These are phyloP conservation scores for Punctularia strigosozonata DNA, from an alignment of 768 basidiomycete genomes.

Conservation along the genomic window DNA sequence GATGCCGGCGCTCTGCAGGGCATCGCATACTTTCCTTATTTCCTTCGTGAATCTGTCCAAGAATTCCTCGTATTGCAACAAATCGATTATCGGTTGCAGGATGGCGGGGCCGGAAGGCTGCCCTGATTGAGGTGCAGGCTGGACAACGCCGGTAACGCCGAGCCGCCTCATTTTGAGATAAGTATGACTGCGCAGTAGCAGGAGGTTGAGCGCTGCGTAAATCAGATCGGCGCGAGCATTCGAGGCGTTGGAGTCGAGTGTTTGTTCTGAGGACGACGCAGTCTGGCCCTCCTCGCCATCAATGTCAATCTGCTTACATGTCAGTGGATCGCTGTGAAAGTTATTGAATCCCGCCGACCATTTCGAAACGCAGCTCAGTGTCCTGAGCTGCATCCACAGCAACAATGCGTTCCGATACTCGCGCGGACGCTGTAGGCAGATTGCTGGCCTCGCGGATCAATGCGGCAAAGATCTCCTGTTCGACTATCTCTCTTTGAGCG, in stretches of 20 bases:
- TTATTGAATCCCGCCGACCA: slow-evolving; percentile 31
- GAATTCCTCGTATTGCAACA: slow-evolving; percentile 72
- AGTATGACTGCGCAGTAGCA: slow-evolving; percentile 52
- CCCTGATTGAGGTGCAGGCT: slow-evolving; percentile 9
- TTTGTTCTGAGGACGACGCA: neutral
- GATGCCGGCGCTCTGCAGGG: slow-evolving; percentile 43
- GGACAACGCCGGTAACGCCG: slow-evolving; percentile 14
- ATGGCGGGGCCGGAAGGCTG: slow-evolving; percentile 29
- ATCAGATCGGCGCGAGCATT: too few species aligned
- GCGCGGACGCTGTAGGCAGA: slow-evolving; percentile 64
- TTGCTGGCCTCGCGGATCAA: slow-evolving; percentile 69
- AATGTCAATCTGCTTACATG: slow-evolving; percentile 15
- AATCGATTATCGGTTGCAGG: slow-evolving; percentile 65
- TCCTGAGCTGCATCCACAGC: slow-evolving; percentile 67
- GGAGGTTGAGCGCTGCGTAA: slow-evolving; percentile 47
- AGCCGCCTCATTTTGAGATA: slow-evolving; percentile 31
- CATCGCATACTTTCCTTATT: slow-evolving; percentile 35
- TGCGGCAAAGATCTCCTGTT: slow-evolving; percentile 69
- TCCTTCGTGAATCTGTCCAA: slow-evolving; percentile 50
- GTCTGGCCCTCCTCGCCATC: slow-evolving; percentile 5
- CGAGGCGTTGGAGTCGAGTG: too few species aligned
- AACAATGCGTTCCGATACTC: slow-evolving; percentile 69
- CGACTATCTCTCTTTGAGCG: slow-evolving; percentile 64
- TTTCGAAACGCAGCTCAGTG: slow-evolving; percentile 58
- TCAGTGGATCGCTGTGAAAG: neutral